Evolutionary conservation across 2,329 filamentous ascomycete species (phyloP).

Genomic region (Dactylellina parvicollis): DNA sequence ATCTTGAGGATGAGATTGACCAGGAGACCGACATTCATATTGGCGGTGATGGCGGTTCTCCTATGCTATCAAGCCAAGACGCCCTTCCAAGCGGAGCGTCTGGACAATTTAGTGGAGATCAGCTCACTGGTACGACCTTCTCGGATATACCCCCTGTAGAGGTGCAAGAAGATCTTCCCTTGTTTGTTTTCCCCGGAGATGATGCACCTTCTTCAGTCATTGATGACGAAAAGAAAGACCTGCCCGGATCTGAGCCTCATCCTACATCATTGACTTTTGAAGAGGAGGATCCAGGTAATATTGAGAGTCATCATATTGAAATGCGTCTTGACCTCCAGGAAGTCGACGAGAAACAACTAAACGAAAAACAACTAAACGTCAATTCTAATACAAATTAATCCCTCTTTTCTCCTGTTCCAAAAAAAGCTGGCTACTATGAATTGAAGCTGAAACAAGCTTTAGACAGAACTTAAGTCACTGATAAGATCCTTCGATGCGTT

Average conservation of each 20-base stretch:
- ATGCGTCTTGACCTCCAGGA: constrained; percentile 37
- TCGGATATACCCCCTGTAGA: background rate
- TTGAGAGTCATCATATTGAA: constrained; percentile 33
- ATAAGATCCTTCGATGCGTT: no score
- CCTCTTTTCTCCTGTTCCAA: background rate
- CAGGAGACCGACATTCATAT: constrained; percentile 59
- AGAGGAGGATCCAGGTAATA: background rate
- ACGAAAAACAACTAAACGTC: background rate
- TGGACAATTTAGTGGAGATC: constrained; percentile 9
- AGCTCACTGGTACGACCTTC: background rate
- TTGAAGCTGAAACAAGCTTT: no score
- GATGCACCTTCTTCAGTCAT: background rate
- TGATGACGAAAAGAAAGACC: background rate
- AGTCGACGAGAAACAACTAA: background rate
- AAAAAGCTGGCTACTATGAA: no score
- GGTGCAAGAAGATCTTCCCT: constrained; percentile 46
- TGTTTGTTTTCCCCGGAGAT: constrained; percentile 38
- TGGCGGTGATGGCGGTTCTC: constrained; percentile 21
- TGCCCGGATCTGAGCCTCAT: background rate
- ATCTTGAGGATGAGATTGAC: constrained; percentile 60
- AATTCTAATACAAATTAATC: background rate
- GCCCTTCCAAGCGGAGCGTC: background rate
- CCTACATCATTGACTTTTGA: constrained; percentile 20
- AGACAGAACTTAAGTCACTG: no score
- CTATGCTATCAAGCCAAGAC: constrained; percentile 33